Evolutionary conservation across 352 stramenopile species (phyloP), one percentile per base, ranked within the genome.

Genomic region (Phytopythium chamaehyphon): DNA sequence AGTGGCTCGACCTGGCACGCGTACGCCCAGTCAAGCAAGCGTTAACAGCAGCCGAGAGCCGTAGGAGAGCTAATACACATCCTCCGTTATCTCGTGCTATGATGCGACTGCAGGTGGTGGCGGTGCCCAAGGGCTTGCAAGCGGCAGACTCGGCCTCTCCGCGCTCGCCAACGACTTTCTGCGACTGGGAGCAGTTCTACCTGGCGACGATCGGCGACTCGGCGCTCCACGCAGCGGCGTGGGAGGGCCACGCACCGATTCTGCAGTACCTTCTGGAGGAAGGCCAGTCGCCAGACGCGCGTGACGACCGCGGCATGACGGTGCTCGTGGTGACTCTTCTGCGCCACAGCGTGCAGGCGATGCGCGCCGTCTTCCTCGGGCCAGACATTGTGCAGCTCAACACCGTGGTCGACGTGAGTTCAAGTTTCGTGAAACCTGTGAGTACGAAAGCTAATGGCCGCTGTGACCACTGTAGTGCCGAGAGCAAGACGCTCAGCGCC

Each of bases 151-250:
- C 28, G 28, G 28, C 28, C 9, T 45, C 40, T 43, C 51, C 45
- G n/a, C 28, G 46, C 18, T 51, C 46, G 46, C 46, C 50, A 3
- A 46, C 54, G 54, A 66, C 52, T 10, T 69, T 66, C 47, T 73
- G 64, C 31, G 64, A 73, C 47, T 69, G 64, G 61, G 64, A 73
- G 1, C 51, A 58, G 40, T 69, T 69, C 51, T 54, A 73, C 36
- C 54, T 73, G 11, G 11, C 63, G 28, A 72, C 63, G 35, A 53
- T 72, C 51, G 64, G 60, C 23, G 60, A 57, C 3, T 73, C 64
- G n/a, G 57, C 64, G 54, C 57, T 73, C 8, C 60, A 69, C 46
- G 64, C 64, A 8, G 64, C 63, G 14, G 63, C 63, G 7, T 72
- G 63, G 63, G 55, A 72, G 47, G 63, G 63, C 9, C 51, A 55